These are phyloP conservation scores for Psidium friedrichsthalianum DNA, from an alignment of 345 rosid genomes.

Conservation along the genomic window DNA sequence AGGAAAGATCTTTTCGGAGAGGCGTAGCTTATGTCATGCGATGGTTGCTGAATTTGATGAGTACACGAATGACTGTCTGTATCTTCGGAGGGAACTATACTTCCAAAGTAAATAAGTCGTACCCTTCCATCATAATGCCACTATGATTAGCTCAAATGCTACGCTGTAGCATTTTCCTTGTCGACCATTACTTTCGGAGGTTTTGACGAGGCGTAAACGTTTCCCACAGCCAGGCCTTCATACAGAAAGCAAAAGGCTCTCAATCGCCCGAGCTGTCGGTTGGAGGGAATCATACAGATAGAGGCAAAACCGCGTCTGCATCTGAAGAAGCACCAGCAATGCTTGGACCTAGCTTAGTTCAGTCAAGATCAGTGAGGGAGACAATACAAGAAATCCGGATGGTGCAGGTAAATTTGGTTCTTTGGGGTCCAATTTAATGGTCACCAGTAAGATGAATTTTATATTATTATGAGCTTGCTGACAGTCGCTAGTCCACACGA, in stretches of 20 bases:
- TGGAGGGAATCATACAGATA: constrained; percentile 18
- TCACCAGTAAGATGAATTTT: not conserved
- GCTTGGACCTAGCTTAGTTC: constrained; percentile 65
- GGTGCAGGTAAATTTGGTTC: constrained; percentile 47
- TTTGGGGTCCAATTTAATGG: not conserved
- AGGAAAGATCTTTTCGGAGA: constrained; percentile 73
- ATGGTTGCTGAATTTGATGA: constrained; percentile 86
- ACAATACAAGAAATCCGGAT: constrained; percentile 72
- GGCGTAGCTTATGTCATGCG: constrained; percentile 77
- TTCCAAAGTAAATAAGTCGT: constrained; percentile 50
- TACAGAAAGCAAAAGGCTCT: constrained; percentile 43
- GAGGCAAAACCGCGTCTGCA: constrained; percentile 18
- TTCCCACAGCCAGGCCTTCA: constrained; percentile 48
- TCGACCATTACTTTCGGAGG: not conserved
- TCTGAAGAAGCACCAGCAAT: constrained; percentile 50
- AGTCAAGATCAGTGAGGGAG: constrained; percentile 62
- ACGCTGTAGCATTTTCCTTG: not conserved
- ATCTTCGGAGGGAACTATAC: constrained; percentile 75
- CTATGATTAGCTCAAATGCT: not conserved
- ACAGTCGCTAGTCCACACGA: not conserved
- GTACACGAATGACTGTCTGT: constrained; percentile 82
- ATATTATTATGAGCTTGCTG: not conserved
- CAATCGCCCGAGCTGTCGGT: constrained; percentile 39
- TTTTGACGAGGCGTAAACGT: not conserved
- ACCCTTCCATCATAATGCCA: not conserved